phyloP scores from a whole-genome alignment of 768 basidiomycete genomes.

The Rhodotorula paludigena region DNA sequence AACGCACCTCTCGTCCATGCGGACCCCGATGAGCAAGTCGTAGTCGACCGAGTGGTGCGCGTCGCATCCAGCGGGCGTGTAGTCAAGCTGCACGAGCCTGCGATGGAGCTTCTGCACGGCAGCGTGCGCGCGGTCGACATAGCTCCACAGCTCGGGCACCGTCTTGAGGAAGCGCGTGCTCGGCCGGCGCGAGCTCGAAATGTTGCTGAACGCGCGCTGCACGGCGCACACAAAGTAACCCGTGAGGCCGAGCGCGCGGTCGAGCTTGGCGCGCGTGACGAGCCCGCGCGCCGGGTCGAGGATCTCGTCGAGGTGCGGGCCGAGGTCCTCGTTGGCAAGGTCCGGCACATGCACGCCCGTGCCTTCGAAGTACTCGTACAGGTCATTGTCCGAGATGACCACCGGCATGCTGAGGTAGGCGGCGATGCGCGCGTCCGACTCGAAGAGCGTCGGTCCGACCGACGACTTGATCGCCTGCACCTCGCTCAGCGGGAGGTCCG shows the following conservation, averaged over 20 bases:
- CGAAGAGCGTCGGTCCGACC: constrained; percentile 27
- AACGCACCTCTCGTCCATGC: constrained; percentile 34
- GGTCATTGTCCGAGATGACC: constrained; percentile 32
- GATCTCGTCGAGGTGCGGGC: constrained; percentile 12
- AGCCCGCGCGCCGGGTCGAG: constrained; percentile 7
- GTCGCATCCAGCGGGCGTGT: constrained; percentile 10
- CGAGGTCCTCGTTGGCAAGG: constrained; percentile 25
- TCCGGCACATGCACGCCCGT: constrained; percentile 33
- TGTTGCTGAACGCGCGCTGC: constrained; percentile 21
- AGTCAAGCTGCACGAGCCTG: constrained; percentile 9
- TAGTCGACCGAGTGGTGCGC: constrained; percentile 23
- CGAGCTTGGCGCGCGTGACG: constrained; percentile 15
- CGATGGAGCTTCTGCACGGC: constrained; percentile 22
- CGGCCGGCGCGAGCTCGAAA: constrained; percentile 7
- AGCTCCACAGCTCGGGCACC: constrained; percentile 16
- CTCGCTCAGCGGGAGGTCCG: constrained; percentile 6
- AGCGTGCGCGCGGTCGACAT: constrained; percentile 28
- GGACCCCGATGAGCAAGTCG: constrained; percentile 30
- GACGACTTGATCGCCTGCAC: constrained; percentile 7
- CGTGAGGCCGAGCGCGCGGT: constrained; percentile 23
- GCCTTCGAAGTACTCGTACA: constrained; percentile 31
- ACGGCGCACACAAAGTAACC: constrained; percentile 33
- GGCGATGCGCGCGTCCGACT: constrained; percentile 28
- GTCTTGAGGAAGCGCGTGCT: constrained; percentile 7
- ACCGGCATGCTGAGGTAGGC: constrained; percentile 26